Conservation (phyloP, 2,329 filamentous ascomycete species). For the Penicillium sp. region DNA sequence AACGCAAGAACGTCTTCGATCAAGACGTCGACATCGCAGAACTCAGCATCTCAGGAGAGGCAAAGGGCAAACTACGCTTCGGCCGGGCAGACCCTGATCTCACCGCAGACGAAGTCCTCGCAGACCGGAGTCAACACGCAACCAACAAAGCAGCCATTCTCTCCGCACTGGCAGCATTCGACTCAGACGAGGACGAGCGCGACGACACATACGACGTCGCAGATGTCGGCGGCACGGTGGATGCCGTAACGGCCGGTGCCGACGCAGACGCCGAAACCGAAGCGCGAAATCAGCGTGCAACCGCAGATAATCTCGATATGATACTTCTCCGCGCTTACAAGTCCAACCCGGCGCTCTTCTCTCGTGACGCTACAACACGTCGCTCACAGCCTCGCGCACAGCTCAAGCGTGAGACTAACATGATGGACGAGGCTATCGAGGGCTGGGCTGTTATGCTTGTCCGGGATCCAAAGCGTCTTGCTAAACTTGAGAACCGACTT, state of each 20-base stretch:
- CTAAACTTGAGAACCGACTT: constrained; percentile 69
- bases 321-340: constrained; percentile 71
- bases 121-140: constrained; percentile 60
- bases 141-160: constrained; percentile 83
- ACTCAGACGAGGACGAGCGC: constrained; percentile 91
- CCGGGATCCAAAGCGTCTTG: constrained; percentile 67
- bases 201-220: constrained; percentile 95
- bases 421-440: constrained; percentile 93
- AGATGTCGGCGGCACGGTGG: constrained; percentile 87
- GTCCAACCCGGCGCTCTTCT: constrained; percentile 64
- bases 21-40: constrained; percentile 71
- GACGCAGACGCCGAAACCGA: constrained; percentile 57
- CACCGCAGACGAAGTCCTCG: constrained; percentile 71
- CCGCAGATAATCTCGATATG: constrained; percentile 57
- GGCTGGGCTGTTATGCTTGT: constrained; percentile 88
- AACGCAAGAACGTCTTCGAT: constrained; percentile 73
- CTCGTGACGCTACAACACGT: constrained; percentile 68
- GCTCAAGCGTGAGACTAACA: constrained; percentile 73
- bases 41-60: constrained; percentile 58
- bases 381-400: constrained; percentile 61
- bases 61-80: constrained; percentile 67
- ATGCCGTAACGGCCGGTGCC: constrained; percentile 52
- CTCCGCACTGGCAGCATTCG: constrained; percentile 82
- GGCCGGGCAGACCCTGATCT: constrained; percentile 64
- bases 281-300: constrained; percentile 43